Evolutionary conservation across 352 stramenopile species (phyloP).

Genomic region (Globisporangium nodosum): DNA sequence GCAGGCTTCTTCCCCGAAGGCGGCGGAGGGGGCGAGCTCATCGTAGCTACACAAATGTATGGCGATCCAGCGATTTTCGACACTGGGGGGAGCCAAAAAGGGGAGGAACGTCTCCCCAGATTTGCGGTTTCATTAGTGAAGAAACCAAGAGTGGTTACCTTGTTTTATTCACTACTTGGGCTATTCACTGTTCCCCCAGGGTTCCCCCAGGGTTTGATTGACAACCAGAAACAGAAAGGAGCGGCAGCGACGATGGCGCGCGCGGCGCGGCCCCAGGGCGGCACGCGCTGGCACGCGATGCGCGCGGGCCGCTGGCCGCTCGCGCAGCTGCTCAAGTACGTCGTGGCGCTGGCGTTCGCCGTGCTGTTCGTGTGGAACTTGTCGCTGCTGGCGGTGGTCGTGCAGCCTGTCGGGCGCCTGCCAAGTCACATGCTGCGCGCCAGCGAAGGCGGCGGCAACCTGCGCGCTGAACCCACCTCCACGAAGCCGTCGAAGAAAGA

Average conservation of each 20-base stretch:
- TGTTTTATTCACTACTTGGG: too few species aligned
- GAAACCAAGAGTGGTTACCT: too few species aligned
- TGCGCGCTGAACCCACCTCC: too few species aligned
- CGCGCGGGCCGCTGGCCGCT: constrained; percentile 15
- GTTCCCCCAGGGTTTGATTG: too few species aligned
- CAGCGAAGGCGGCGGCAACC: too few species aligned
- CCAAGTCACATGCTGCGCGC: constrained; percentile 12
- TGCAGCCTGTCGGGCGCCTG: constrained; percentile 10
- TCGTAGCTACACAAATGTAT: neutral
- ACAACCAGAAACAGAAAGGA: too few species aligned
- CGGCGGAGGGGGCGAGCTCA: neutral
- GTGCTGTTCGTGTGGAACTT: constrained; percentile 56
- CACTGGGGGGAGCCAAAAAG: neutral
- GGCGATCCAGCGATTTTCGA: too few species aligned
- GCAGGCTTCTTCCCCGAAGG: constrained; percentile 2
- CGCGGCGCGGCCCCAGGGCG: constrained; percentile 14
- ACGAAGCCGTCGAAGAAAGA: too few species aligned
- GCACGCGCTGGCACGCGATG: constrained; percentile 20
- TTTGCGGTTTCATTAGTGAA: too few species aligned
- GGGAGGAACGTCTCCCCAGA: too few species aligned
- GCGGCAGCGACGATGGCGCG: constrained; percentile 15
- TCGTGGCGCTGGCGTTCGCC: constrained; percentile 21
- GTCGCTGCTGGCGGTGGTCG: constrained; percentile 28
- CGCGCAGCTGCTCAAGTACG: constrained; percentile 20
- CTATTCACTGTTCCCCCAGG: too few species aligned